These are phyloP conservation scores for Misopates orontium DNA, from an alignment of 257 asterid genomes.

Conservation along the genomic window DNA sequence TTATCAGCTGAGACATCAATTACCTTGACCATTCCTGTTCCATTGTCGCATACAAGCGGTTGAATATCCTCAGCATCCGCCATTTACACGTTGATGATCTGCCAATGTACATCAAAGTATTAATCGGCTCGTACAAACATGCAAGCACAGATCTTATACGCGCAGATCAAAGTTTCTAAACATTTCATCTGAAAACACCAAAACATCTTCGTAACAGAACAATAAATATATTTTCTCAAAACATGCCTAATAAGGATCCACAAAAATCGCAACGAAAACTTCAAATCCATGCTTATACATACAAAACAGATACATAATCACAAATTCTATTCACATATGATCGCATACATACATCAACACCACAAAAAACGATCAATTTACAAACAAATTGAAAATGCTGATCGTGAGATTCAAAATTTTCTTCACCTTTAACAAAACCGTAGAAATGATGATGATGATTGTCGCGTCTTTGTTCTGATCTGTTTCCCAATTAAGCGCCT, in stretches of 20 bases:
- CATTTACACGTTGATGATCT: slow-evolving; percentile 31
- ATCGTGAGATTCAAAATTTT: slow-evolving; percentile 8
- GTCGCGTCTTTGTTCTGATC: slow-evolving; percentile 8
- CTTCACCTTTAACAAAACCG: neutral
- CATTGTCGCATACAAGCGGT: slow-evolving; percentile 42
- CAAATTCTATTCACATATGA: neutral
- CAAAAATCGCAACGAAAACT: too few relatives aligned
- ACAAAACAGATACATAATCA: neutral
- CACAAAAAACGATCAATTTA: too few relatives aligned
- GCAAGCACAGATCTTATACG: slow-evolving; percentile 19
- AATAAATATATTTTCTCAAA: too few relatives aligned
- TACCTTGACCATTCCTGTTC: slow-evolving; percentile 43
- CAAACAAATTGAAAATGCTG: slow-evolving; percentile 5
- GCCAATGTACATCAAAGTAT: slow-evolving; percentile 6
- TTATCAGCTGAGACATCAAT: neutral
- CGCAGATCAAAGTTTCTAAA: too few relatives aligned
- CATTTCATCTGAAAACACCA: too few relatives aligned
- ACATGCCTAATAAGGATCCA: too few relatives aligned
- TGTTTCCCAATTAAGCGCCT: slow-evolving; percentile 22
- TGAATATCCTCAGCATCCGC: slow-evolving; percentile 37
- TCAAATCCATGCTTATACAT: too few relatives aligned
- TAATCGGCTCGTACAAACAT: neutral
- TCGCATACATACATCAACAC: neutral
- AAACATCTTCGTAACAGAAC: too few relatives aligned
- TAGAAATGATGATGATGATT: neutral